These are phyloP conservation scores for Aspergillus bombycis DNA, from an alignment of 2,329 filamentous ascomycete species.

Conservation along the genomic window DNA sequence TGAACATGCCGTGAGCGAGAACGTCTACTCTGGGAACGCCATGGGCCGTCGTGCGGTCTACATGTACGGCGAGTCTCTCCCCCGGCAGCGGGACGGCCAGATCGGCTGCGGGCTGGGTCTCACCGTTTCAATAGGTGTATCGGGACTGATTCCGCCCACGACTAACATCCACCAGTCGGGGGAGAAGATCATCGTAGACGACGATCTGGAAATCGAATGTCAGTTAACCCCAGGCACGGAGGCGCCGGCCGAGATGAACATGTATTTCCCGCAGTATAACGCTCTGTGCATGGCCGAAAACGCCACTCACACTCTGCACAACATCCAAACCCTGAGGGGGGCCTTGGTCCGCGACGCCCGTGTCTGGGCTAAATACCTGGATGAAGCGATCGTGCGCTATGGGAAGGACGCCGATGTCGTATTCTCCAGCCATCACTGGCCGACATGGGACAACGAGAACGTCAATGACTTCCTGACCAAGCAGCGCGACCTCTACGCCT, in stretches of 20 bases:
- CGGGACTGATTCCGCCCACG: slow-evolving; percentile 41
- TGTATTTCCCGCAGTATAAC: slow-evolving; percentile 42
- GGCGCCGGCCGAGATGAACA: slow-evolving; percentile 47
- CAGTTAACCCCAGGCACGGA: slow-evolving; percentile 48
- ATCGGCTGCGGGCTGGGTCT: slow-evolving; percentile 44
- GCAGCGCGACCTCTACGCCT: slow-evolving; percentile 46
- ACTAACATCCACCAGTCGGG: slow-evolving; percentile 35
- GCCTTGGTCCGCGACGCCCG: slow-evolving; percentile 46
- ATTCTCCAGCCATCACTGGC: slow-evolving; percentile 46
- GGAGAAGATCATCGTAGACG: slow-evolving; percentile 35
- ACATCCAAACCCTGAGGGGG: slow-evolving; percentile 47
- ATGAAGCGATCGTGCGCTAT: slow-evolving; percentile 39
- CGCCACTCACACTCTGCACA: slow-evolving; percentile 46
- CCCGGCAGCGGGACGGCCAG: slow-evolving; percentile 33
- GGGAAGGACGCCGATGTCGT: slow-evolving; percentile 35
- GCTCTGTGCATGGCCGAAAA: slow-evolving; percentile 45
- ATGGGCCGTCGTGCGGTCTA: slow-evolving; percentile 43
- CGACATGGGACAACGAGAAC: slow-evolving; percentile 39
- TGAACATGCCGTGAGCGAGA: slow-evolving; percentile 44
- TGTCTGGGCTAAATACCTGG: slow-evolving; percentile 42
- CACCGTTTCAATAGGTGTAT: slow-evolving; percentile 30
- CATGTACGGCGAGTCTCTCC: slow-evolving; percentile 45
- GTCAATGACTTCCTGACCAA: slow-evolving; percentile 32
- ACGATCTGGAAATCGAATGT: slow-evolving; percentile 44
- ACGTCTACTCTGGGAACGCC: slow-evolving; percentile 41